Evolutionary conservation across 1,139 yeast species (phyloP).

Genomic region (Saccharomyces uvarum): DNA sequence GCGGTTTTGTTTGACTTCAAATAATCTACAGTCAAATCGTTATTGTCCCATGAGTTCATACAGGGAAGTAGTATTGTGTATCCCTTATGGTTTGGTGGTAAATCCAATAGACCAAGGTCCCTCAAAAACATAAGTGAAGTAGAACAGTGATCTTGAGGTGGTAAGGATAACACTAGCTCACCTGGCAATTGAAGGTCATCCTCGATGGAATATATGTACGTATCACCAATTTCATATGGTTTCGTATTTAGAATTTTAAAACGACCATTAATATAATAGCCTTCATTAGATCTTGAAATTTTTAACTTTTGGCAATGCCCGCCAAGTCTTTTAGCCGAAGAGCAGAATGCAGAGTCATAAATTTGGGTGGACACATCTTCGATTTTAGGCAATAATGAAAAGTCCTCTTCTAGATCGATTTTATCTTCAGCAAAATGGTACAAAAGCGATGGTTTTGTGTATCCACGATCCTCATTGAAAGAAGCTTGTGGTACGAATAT

Average conservation of each 20-base stretch:
- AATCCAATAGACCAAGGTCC: conserved; percentile 41
- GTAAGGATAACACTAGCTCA: conserved; percentile 44
- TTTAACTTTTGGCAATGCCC: conserved; percentile 43
- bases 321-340: conserved; percentile 36
- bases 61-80: conserved; percentile 79
- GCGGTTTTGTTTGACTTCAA: conserved; percentile 46
- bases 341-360: conserved; percentile 40
- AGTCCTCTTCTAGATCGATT: conserved; percentile 29
- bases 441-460: conserved; percentile 36
- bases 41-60: conserved; percentile 61
- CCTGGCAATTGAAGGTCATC: conserved; percentile 53
- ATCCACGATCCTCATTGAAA: conserved; percentile 34
- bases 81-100: conserved; percentile 45
- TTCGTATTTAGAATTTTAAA: conserved; percentile 39
- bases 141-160: conserved; percentile 48
- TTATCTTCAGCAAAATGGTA: conserved; percentile 64
- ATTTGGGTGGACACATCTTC: conserved; percentile 28
- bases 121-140: conserved; percentile 45
- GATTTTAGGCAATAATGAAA: conserved; percentile 19
- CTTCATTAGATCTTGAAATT: conserved; percentile 35
- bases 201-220: conserved; percentile 56
- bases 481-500: conserved; percentile 43
- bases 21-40: conserved; percentile 57
- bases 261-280: conserved; percentile 40
- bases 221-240: conserved; percentile 46